A percentile compares a stretch with the other conserved stretches of the same genome.
phyloP scores from a whole-genome alignment of 345 rosid genomes.

The Carallia pectinifolia region DNA sequence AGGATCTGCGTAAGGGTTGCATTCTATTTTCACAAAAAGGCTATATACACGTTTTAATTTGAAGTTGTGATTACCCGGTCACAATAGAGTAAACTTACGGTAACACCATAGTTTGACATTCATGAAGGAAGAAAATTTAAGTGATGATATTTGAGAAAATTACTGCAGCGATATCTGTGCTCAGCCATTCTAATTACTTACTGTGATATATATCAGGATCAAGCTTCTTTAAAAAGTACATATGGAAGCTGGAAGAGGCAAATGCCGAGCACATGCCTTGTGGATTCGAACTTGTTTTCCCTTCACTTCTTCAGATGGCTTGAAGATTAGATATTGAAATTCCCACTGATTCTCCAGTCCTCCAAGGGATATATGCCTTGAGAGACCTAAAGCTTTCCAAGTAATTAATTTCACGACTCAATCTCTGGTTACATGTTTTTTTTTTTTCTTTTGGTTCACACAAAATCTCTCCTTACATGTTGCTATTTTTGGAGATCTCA shows the following conservation, averaged over 20 bases:
- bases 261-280: conserved; percentile 83
- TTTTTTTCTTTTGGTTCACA: too few relatives aligned
- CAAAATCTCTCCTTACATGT: background rate
- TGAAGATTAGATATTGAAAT: conserved; percentile 50
- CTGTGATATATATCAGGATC: conserved; percentile 40
- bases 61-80: too few relatives aligned
- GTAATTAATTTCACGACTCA: conserved; percentile 31
- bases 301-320: conserved; percentile 78
- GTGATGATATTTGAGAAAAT: too few relatives aligned
- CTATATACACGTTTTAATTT: too few relatives aligned
- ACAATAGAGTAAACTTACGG: too few relatives aligned
- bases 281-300: conserved; percentile 94
- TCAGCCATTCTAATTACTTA: too few relatives aligned
- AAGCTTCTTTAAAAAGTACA: conserved; percentile 57
- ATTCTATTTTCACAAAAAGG: too few relatives aligned
- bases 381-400: conserved; percentile 74
- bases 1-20: too few relatives aligned
- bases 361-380: conserved; percentile 50
- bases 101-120: too few relatives aligned
- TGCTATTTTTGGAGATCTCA: conserved; percentile 23
- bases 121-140: too few relatives aligned
- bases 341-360: conserved; percentile 49
- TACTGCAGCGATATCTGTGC: too few relatives aligned
- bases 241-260: conserved; percentile 64
- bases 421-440: background rate